Evolutionary conservation across 768 basidiomycete genomes (phyloP).

Genomic region (Mycena vulgaris): DNA sequence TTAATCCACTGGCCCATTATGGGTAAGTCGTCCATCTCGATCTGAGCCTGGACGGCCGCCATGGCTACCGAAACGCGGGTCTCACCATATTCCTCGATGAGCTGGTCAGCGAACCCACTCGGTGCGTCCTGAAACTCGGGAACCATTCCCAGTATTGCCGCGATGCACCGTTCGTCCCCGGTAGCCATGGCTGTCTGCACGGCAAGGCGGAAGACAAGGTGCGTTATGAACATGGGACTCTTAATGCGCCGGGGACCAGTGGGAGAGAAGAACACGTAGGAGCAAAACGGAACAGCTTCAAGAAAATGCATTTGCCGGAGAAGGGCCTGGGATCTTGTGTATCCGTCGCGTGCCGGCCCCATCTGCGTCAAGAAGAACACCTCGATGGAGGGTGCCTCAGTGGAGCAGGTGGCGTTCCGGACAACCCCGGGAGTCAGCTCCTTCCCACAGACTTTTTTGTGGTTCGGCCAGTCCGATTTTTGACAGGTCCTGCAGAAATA

Average conservation of each 20-base stretch:
- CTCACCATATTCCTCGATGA: slow-evolving; percentile 12
- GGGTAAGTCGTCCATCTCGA: slow-evolving; percentile 14
- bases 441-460: slow-evolving; percentile 29
- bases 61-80: slow-evolving; percentile 5
- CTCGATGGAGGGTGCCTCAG: slow-evolving; percentile 8
- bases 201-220: slow-evolving; percentile 15
- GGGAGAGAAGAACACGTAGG: slow-evolving; percentile 18
- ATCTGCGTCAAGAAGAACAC: slow-evolving; percentile 19
- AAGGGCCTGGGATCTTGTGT: slow-evolving; percentile 13
- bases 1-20: slow-evolving; percentile 5
- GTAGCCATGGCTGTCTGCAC: slow-evolving; percentile 18
- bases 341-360: slow-evolving; percentile 19
- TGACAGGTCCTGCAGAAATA: slow-evolving; percentile 14
- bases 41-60: slow-evolving; percentile 15
- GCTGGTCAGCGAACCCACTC: slow-evolving; percentile 7
- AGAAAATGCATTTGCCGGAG: slow-evolving; percentile 23
- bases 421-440: slow-evolving; percentile 6
- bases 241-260: slow-evolving; percentile 14
- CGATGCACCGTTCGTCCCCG: slow-evolving; percentile 17
- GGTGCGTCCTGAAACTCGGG: slow-evolving; percentile 16
- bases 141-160: slow-evolving; percentile 4
- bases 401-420: slow-evolving; percentile 4
- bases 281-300: slow-evolving; percentile 6
- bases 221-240: slow-evolving; percentile 11
- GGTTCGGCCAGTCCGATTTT: slow-evolving; percentile 22